phyloP scores from a whole-genome alignment of 805 yeast genomes.

The Wickerhamomyces ciferrii region DNA sequence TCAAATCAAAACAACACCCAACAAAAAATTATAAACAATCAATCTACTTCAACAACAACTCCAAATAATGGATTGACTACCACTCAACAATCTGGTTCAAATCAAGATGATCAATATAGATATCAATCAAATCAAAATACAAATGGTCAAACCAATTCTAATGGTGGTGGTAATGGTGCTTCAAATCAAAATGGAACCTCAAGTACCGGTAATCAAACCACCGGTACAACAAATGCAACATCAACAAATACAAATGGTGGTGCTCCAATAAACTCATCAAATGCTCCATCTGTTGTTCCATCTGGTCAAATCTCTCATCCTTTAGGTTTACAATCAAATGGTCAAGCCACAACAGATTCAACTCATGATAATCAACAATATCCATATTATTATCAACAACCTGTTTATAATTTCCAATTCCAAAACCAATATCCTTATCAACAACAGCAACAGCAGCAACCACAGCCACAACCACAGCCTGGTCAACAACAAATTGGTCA shows the following conservation, averaged over 20 bases:
- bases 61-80: not conserved
- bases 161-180: not conserved
- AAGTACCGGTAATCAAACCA: not conserved
- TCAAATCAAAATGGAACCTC: too few relatives aligned
- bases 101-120: constrained; percentile 22
- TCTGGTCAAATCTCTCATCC: too few relatives aligned
- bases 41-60: not conserved
- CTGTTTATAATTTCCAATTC: constrained; percentile 13
- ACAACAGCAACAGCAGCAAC: constrained; percentile 5
- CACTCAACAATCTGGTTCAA: constrained; percentile 20
- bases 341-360: constrained; percentile 2
- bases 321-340: not conserved
- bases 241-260: too few relatives aligned
- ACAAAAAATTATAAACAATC: not conserved
- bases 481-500: not conserved
- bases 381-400: constrained; percentile 11
- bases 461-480: not conserved
- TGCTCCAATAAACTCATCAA: constrained; percentile 5
- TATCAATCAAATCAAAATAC: not conserved
- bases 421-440: constrained; percentile 23
- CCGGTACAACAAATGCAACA: not conserved
- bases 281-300: not conserved
- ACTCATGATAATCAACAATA: constrained; percentile 14
- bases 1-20: not conserved
- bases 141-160: not conserved